These are phyloP conservation scores for Solanum chaucha DNA, from an alignment of 257 asterid genomes.

Conservation along the genomic window DNA sequence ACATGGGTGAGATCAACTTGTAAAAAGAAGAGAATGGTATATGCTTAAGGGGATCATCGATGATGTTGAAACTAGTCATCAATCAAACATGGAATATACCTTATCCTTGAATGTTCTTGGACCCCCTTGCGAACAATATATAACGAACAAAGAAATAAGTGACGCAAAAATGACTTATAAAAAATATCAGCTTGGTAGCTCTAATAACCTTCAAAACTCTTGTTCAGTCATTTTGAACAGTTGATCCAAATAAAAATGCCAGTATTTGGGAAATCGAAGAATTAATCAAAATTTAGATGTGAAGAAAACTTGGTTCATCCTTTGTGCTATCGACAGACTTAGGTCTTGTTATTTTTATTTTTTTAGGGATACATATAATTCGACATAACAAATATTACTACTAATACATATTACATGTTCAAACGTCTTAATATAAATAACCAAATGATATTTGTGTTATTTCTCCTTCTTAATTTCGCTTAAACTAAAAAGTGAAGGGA, in stretches of 20 bases:
- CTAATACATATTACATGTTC: too few relatives aligned
- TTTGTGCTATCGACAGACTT: background rate
- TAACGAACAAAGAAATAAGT: background rate
- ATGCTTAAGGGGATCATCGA: background rate
- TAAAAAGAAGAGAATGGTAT: background rate
- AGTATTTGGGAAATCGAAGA: background rate
- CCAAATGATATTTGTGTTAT: too few relatives aligned
- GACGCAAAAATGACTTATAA: background rate
- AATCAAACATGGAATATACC: constrained; percentile 7
- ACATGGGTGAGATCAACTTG: background rate
- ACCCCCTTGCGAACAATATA: constrained; percentile 24
- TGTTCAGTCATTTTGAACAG: constrained; percentile 75
- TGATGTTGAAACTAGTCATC: background rate
- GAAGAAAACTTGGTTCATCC: background rate
- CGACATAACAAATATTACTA: too few relatives aligned
- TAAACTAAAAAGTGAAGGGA: too few relatives aligned
- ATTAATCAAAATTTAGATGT: too few relatives aligned
- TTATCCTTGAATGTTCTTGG: constrained; percentile 49
- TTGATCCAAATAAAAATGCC: constrained; percentile 39
- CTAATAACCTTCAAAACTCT: constrained; percentile 63
- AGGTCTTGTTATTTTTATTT: too few relatives aligned
- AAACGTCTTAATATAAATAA: too few relatives aligned
- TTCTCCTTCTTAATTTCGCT: too few relatives aligned
- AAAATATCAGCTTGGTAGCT: background rate
- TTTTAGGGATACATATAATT: too few relatives aligned